These are phyloP conservation scores for Suhomyces wounanorum DNA, from an alignment of 1,139 yeast genomes.

Conservation along the genomic window DNA sequence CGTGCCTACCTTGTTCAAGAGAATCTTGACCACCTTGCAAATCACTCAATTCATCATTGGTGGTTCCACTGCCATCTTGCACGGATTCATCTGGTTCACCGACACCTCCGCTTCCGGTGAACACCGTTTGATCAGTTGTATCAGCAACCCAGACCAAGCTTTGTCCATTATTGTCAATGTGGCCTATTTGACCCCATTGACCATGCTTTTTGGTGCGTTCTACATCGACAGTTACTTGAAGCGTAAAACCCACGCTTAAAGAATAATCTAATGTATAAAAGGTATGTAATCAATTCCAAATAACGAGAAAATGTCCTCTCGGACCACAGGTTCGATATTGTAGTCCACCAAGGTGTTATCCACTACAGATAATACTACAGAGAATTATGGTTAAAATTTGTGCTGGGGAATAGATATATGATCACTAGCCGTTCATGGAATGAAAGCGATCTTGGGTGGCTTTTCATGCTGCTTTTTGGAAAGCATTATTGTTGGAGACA, in stretches of 20 bases:
- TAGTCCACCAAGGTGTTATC: too few species aligned
- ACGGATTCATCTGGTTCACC: conserved; percentile 61
- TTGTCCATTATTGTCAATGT: conserved; percentile 66
- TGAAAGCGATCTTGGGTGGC: too few species aligned
- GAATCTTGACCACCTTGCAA: conserved; percentile 66
- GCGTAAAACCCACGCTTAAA: conserved; percentile 3
- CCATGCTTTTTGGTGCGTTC: conserved; percentile 68
- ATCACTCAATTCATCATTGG: conserved; percentile 72
- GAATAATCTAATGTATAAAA: background rate
- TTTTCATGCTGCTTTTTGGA: too few species aligned
- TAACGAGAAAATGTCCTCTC: background rate
- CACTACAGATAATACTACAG: too few species aligned
- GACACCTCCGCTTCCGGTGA: conserved; percentile 36
- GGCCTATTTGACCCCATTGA: conserved; percentile 67
- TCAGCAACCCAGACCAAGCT: conserved; percentile 62
- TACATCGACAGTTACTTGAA: conserved; percentile 65
- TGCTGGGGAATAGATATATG: too few species aligned
- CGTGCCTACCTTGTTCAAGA: conserved; percentile 61
- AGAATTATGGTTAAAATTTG: too few species aligned
- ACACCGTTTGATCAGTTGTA: conserved; percentile 49
- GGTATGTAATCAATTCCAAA: background rate
- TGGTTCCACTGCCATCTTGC: conserved; percentile 66
- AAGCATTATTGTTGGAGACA: too few species aligned
- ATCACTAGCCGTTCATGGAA: too few species aligned
- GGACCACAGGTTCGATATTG: too few species aligned